A percentile compares a stretch with the other conserved stretches of the same genome.
Conservation (phyloP, 345 rosid genomes). For the Excoecaria agallocha region DNA sequence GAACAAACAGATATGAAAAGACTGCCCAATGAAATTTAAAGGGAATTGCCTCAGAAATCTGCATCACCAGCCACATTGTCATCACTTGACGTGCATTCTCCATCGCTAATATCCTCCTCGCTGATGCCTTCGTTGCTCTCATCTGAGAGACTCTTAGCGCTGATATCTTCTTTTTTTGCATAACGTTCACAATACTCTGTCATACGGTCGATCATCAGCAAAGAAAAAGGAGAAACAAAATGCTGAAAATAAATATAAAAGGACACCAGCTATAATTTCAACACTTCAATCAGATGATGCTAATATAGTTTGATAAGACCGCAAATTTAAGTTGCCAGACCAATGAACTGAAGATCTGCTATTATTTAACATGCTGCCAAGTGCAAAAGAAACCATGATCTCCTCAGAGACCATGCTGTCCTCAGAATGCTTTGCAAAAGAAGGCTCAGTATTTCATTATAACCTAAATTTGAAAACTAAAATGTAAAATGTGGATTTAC, state of each 20-base stretch:
- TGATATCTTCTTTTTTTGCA: constrained; percentile 33
- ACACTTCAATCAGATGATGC: background rate
- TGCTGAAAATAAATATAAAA: background rate
- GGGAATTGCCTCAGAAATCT: constrained; percentile 23
- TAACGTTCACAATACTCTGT: constrained; percentile 37
- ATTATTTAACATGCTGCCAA: background rate
- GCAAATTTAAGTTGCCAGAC: background rate
- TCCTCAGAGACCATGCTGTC: too few species aligned
- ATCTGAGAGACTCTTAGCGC: constrained; percentile 9
- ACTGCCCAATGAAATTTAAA: background rate
- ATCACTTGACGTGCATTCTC: too few species aligned
- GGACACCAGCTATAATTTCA: background rate
- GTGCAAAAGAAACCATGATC: background rate
- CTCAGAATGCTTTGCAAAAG: background rate
- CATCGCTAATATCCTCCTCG: constrained; percentile 30
- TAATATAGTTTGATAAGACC: background rate
- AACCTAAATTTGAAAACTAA: background rate
- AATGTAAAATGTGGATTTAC: background rate
- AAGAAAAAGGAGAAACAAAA: background rate
- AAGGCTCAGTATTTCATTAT: background rate
- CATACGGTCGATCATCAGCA: constrained; percentile 5
- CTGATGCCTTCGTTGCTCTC: constrained; percentile 31
- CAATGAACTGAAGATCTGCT: too few species aligned
- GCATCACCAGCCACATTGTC: constrained; percentile 32
- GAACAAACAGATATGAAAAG: background rate